A percentile compares a stretch with the other conserved stretches of the same genome.
Evolutionary conservation across 306 rosid genomes (phyloP).

Genomic region (Abrus pulchellus): DNA sequence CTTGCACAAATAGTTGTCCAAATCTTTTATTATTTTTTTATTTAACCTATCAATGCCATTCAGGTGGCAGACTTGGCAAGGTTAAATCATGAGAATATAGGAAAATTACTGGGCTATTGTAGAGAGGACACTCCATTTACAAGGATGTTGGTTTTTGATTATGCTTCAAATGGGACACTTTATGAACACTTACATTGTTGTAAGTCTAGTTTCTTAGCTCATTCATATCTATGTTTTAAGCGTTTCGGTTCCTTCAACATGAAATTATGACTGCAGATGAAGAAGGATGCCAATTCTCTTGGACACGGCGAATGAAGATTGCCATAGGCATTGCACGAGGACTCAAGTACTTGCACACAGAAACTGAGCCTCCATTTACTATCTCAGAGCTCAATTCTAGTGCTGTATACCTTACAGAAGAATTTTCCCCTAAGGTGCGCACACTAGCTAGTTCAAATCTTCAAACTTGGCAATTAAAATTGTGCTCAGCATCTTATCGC

Average conservation of each 20-base stretch:
- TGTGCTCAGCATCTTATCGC: constrained; percentile 25
- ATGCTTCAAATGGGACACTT: constrained; percentile 94
- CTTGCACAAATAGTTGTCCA: constrained; percentile 24
- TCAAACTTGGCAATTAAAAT: neutral
- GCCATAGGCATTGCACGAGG: constrained; percentile 88
- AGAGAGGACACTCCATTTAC: constrained; percentile 86
- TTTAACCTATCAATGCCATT: constrained; percentile 34
- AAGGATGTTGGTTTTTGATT: constrained; percentile 95
- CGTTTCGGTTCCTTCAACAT: constrained; percentile 47
- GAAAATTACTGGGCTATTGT: constrained; percentile 90
- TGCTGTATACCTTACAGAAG: constrained; percentile 95
- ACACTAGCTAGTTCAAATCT: constrained; percentile 28
- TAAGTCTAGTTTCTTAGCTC: constrained; percentile 56
- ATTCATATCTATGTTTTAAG: neutral
- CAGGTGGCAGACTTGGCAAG: constrained; percentile 95
- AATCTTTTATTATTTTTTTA: constrained; percentile 28
- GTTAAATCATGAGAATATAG: constrained; percentile 80
- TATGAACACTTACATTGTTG: constrained; percentile 93
- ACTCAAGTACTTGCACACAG: constrained; percentile 86
- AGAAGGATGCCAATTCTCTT: constrained; percentile 90
- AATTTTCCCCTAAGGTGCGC: constrained; percentile 91
- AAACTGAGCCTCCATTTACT: constrained; percentile 92
- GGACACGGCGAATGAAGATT: constrained; percentile 93
- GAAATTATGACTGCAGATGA: constrained; percentile 63
- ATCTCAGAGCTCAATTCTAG: constrained; percentile 91